Evolutionary conservation across 1,284 basidiomycete genomes (phyloP), one percentile per base, ranked within the genome.

Genomic region (Ceratobasidium sp.): DNA sequence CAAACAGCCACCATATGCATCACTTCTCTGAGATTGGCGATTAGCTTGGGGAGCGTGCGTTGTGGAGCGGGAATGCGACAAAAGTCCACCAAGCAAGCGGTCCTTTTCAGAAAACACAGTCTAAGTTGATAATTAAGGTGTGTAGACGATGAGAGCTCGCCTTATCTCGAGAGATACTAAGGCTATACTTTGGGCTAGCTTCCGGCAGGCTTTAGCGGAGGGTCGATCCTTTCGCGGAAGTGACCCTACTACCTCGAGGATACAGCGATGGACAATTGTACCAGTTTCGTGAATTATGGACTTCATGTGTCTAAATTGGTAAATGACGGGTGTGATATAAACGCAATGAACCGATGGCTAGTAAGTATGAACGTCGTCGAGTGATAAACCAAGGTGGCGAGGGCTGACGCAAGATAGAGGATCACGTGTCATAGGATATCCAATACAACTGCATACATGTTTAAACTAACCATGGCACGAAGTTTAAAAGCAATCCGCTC

Each of bases 1-100:
- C 16, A 63, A 66, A 66, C 28, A 35, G 47, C 9, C 54, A 21
- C 46, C 62, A 50, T 47, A 64, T 64, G 43, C 46, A 64, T 66
- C 63, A 66, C 63, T 66, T 66, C 54, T 66, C 63, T 66, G 28
- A 66, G 63, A 54, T 54, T 66, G 18, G 5, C 63, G 63, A 66
- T 66, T 66, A 66, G 46, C 46, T 52, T 18, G 46, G 63, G 63
- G 14, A 66, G 32, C 63, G 63, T 66, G 49, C 35, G 47, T 41
- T 66, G 63, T 46, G 63, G 63, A 32, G 63, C 38, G 14, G 63
- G 49, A n/a, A 66, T 66, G 11, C 49, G 47, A 54, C 63, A 66
- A 47, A 66, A 66, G 63, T 66, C 63, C 21, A 66, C 63, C n/a
- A 66, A 49, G 26, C 63, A 66, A 28, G 63, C 63, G 2, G 63